Evolutionary conservation across 352 stramenopile genomes (phyloP), one percentile per base, ranked within the genome.

Genomic region (Pythium phragmitis): DNA sequence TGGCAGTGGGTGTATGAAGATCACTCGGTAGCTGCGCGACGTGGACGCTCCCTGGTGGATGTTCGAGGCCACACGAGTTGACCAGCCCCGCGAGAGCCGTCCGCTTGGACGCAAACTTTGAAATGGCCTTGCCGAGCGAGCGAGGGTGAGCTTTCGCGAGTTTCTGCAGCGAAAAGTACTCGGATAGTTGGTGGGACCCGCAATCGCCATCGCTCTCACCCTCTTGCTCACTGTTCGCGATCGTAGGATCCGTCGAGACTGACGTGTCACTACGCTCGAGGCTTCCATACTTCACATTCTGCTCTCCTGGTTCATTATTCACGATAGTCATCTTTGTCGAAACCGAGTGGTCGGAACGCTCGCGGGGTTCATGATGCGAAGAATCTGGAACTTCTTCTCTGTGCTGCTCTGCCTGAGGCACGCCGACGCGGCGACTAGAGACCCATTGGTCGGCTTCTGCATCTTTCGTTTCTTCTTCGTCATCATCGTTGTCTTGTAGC

Each of bases 141-240:
- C 41, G 54, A 8, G 41, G n/a, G 19, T 68, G 28, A 3, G 13
- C 21, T 37, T 45, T 52, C 4, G 46, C 52, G 12, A 72, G 7
- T 13, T 52, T 58, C n/a, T 68, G 42, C 1, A 73, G 45, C 12
- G 60, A 69, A 48, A 69, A 68, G 33, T 63, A 67, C 1, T 69
- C 50, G 13, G 67, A 68, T 8, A 65, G 39, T 17, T 58, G 52
- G 26, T 57, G 14, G 9, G 61, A 65, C n/a, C 46, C 57, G 21
- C 49, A 50, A 6, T 50, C 39, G 39, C 1, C 4, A 12, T 50
- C 2, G 23, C 23, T 37, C 26, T 54, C 14, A 11, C 4, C 21
- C n/a, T 30, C 8, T 39, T 39, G 23, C 34, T 21, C 51, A 5
- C 33, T 47, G 14, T 28, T 42, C 30, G 47, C 47, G 28, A 28